phyloP scores from a whole-genome alignment of 441 rosid species.

The Viola pubescens region DNA sequence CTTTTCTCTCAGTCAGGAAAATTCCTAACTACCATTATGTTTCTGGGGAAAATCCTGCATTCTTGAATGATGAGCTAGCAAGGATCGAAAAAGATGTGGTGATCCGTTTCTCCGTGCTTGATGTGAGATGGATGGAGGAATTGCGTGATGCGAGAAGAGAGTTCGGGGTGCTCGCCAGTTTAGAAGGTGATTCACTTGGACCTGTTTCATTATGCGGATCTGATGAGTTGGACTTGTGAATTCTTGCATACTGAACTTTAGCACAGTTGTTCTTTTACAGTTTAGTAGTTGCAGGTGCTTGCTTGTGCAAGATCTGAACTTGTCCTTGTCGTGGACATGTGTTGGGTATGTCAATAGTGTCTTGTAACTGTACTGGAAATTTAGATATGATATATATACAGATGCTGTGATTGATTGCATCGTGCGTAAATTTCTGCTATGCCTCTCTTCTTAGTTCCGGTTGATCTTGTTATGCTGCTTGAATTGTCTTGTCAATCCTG shows the following conservation, averaged over 20 bases:
- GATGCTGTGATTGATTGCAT: not conserved
- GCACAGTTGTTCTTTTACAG: not conserved
- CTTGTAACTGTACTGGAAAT: not conserved
- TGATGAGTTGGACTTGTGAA: not conserved
- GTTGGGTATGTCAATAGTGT: not conserved
- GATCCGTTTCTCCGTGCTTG: conserved; percentile 2
- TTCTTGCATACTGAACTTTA: not conserved
- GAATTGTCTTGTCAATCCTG: too few species aligned
- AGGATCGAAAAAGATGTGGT: conserved; percentile 1
- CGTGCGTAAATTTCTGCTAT: too few species aligned
- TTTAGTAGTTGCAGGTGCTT: too few species aligned
- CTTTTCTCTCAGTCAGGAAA: not conserved
- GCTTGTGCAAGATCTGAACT: not conserved
- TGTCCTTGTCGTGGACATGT: not conserved
- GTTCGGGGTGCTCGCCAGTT: not conserved
- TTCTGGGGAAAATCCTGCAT: conserved; percentile 3
- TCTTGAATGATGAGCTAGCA: conserved; percentile 1
- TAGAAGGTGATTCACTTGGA: conserved; percentile 5
- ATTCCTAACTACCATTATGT: not conserved
- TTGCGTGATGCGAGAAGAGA: conserved; percentile 1
- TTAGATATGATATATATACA: not conserved
- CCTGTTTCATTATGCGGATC: conserved; percentile 5
- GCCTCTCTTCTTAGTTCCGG: too few species aligned
- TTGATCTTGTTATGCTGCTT: too few species aligned
- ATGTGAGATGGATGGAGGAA: not conserved